Evolutionary conservation across 83 land plant species (phyloP), one percentile per base, ranked within the genome.

Genomic region (Thuja plicata): DNA sequence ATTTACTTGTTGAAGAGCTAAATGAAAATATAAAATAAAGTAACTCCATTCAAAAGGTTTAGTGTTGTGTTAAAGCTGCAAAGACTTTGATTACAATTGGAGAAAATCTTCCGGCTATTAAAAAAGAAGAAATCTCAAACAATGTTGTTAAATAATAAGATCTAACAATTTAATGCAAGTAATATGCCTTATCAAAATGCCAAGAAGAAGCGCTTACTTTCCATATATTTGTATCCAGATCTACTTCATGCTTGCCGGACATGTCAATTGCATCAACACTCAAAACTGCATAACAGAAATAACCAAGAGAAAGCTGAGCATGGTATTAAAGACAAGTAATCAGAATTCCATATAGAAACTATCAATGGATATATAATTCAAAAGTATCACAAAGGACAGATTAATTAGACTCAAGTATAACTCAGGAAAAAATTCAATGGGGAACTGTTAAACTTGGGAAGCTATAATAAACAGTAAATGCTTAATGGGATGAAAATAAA

Each of bases 191-290:
- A 15, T 46, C 35, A 83, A n/a, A 45, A 10, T 5, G 6, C 45
- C 45, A 32, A 12, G 30, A 81, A 73, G 62, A 73, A 88, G 45
- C 43, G 16, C 94, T 92, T 93, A 98, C 99, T 91, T 98, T 98
- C 99, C 99, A 98, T 84, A 98, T 96, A 88, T 96, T 97, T 87
- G 99, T 98, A 89, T 98, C 99, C 88, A 98, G 94, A 88, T 98
- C 99, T 66, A 98, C 99, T 92, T 98, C 99, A 89, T 98, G 99
- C 89, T 98, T 97, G 62, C 99, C 99, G 40, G 99, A 98, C 97
- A 98, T 93, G 91, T 98, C 99, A 88, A 98, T 97, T 37, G 99
- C 99, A 92, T 98, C 99, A 78, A 98, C 94, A 89, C 99, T 98
- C 73, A 98, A 60, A 50, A 98, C 97, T 98, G 94, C 88, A 62